phyloP scores from a whole-genome alignment of 192 early-diverging fungal species.

The Backusella mclennaniae region DNA sequence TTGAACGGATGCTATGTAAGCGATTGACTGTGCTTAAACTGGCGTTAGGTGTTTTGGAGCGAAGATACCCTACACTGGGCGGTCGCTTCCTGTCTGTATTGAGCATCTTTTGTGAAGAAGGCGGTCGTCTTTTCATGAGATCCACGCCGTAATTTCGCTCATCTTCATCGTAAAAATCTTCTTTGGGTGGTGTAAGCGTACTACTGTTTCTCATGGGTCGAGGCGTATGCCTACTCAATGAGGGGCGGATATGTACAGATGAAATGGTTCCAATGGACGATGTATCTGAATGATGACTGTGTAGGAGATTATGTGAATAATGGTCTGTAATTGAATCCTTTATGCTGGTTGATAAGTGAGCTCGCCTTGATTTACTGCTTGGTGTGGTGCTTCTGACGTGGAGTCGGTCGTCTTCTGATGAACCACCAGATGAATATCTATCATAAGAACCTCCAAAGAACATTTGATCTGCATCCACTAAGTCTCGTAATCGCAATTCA shows the following conservation, averaged over 20 bases:
- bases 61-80: neutral
- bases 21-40: constrained; percentile 17
- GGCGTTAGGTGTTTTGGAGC: constrained; percentile 10
- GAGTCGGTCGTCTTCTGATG: neutral
- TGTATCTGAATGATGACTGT: constrained; percentile 18
- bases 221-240: neutral
- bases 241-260: neutral
- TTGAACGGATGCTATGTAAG: constrained; percentile 14
- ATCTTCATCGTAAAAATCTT: constrained; percentile 18
- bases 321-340: neutral
- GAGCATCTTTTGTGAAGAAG: neutral
- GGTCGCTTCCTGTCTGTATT: neutral
- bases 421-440: constrained; percentile 1
- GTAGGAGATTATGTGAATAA: constrained; percentile 7
- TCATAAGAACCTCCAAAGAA: neutral
- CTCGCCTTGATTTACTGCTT: neutral
- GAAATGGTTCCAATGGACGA: constrained; percentile 11
- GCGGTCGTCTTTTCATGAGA: neutral
- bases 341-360: neutral
- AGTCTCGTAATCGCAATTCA: constrained; percentile 24
- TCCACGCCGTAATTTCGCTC: constrained; percentile 3
- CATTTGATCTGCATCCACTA: constrained; percentile 25
- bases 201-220: neutral
- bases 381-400: neutral
- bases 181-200: neutral